Evolutionary conservation across 352 stramenopile species (phyloP).

Genomic region (Phytophthora ramorum): DNA sequence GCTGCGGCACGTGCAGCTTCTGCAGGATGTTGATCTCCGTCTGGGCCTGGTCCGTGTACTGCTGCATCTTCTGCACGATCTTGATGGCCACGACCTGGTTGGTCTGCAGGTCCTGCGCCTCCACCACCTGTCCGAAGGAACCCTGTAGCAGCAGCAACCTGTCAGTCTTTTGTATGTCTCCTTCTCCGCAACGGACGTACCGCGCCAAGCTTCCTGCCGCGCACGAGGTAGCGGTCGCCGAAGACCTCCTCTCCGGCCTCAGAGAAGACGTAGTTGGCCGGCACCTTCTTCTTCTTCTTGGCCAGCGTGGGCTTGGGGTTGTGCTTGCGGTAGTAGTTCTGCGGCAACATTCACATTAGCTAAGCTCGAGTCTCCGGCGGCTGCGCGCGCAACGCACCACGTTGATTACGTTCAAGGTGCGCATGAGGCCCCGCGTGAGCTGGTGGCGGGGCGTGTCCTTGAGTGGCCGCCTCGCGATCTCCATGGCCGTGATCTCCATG

Average conservation of each 20-base stretch:
- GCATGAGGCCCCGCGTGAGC: constrained; percentile 94
- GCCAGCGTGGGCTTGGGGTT: constrained; percentile 54
- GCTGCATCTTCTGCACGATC: constrained; percentile 99
- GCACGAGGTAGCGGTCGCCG: constrained; percentile 78
- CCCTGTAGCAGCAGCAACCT: constrained; percentile 44
- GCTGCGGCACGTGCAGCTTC: constrained; percentile 80
- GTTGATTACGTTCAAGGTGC: constrained; percentile 99
- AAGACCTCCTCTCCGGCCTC: constrained; percentile 73
- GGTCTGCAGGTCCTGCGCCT: constrained; percentile 78
- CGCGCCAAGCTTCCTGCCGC: constrained; percentile 71
- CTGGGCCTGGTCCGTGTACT: constrained; percentile 97
- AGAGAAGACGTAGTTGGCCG: constrained; percentile 68
- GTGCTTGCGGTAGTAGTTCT: constrained; percentile 88
- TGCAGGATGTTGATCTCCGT: constrained; percentile 97
- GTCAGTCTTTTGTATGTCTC: constrained; percentile 20
- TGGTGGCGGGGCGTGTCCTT: constrained; percentile 61
- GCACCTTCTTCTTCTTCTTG: constrained; percentile 70
- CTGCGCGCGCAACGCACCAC: constrained; percentile 40
- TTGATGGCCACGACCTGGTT: constrained; percentile 97
- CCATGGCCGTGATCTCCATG: constrained; percentile 34
- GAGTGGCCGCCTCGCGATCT: constrained; percentile 33
- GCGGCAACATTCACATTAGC: background rate
- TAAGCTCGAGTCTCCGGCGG: too few relatives aligned
- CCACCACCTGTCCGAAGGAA: constrained; percentile 86
- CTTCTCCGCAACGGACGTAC: constrained; percentile 39